Evolutionary conservation across 78 protist genomes (phyloP).

Genomic region (Emiliania huxleyi): DNA sequence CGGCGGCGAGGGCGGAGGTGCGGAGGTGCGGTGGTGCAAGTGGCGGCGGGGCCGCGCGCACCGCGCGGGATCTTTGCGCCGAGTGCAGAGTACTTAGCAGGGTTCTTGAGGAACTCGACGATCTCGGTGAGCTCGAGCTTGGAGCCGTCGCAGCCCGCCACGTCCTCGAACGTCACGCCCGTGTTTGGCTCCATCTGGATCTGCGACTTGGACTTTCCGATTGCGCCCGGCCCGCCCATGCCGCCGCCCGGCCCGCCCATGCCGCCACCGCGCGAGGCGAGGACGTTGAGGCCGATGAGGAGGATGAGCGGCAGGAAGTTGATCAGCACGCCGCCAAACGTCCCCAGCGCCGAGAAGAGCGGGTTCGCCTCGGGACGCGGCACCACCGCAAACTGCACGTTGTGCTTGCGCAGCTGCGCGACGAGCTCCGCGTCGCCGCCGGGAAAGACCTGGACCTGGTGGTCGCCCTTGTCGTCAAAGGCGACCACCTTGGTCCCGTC

Average conservation of each 20-base stretch:
- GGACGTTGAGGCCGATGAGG: background rate
- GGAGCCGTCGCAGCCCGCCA: conserved; percentile 41
- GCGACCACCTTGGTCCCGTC: conserved; percentile 18
- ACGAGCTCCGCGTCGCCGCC: conserved; percentile 10
- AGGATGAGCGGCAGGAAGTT: conserved; percentile 2
- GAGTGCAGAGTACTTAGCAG: conserved; percentile 60
- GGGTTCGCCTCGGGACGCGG: background rate
- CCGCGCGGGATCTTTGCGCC: conserved; percentile 38
- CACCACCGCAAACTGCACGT: background rate
- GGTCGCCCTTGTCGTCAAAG: background rate
- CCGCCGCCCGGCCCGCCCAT: background rate
- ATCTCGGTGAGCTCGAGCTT: conserved; percentile 53
- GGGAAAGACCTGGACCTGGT: background rate
- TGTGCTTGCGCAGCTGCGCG: background rate
- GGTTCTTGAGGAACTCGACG: conserved; percentile 84
- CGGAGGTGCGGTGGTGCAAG: too few species aligned
- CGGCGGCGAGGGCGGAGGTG: too few species aligned
- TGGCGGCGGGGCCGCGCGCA: too few species aligned
- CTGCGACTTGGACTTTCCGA: conserved; percentile 34
- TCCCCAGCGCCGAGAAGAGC: background rate
- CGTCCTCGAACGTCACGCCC: conserved; percentile 46
- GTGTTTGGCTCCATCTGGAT: conserved; percentile 61
- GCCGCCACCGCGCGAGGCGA: background rate
- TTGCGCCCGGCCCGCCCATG: background rate
- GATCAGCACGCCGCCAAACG: background rate